These are phyloP conservation scores for Colletotrichum magnum DNA, from an alignment of 2,329 filamentous ascomycete genomes.

Conservation along the genomic window DNA sequence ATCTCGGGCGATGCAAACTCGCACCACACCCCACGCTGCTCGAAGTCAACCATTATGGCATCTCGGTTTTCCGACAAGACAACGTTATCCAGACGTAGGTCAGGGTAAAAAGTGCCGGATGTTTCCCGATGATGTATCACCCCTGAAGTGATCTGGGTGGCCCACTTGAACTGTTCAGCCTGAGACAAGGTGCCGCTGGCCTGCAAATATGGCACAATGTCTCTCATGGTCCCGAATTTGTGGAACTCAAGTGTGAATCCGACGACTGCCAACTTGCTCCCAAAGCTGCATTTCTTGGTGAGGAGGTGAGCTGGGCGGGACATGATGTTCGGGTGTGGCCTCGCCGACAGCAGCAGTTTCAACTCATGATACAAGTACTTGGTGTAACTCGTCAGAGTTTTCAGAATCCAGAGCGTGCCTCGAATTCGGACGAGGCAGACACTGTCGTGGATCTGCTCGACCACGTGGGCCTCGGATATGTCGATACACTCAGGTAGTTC, in stretches of 20 bases:
- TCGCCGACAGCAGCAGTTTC: constrained; percentile 65
- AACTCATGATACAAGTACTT: constrained; percentile 76
- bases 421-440: constrained; percentile 67
- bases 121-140: constrained; percentile 64
- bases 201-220: constrained; percentile 66
- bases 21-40: constrained; percentile 74
- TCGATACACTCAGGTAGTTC: constrained; percentile 63
- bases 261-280: constrained; percentile 67
- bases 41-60: constrained; percentile 72
- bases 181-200: constrained; percentile 60
- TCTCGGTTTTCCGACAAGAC: constrained; percentile 64
- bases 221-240: constrained; percentile 67
- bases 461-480: constrained; percentile 63
- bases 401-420: constrained; percentile 65
- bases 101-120: constrained; percentile 67
- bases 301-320: constrained; percentile 66
- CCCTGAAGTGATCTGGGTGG: constrained; percentile 65
- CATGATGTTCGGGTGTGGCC: constrained; percentile 68
- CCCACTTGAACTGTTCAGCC: constrained; percentile 66
- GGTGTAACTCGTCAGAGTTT: constrained; percentile 69
- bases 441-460: constrained; percentile 71
- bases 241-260: constrained; percentile 72
- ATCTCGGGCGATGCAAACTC: constrained; percentile 74
- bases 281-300: constrained; percentile 69
- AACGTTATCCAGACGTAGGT: constrained; percentile 72